phyloP scores from a whole-genome alignment of 352 stramenopile species.

The Pythium phragmitis region DNA sequence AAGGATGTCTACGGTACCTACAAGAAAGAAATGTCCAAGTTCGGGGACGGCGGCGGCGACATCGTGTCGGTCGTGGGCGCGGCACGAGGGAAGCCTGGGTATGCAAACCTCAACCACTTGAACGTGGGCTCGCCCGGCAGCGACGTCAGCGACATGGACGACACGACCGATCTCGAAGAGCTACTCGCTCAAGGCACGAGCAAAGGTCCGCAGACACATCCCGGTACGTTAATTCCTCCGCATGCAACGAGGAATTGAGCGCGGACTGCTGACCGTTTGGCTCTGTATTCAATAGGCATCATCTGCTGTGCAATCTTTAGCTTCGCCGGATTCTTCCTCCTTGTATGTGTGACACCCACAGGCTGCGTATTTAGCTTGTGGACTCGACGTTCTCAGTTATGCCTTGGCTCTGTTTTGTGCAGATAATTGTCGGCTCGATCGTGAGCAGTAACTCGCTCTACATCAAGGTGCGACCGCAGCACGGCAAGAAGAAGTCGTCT shows the following conservation, averaged over 20 bases:
- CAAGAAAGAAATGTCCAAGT: slow-evolving; percentile 83
- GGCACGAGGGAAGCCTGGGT: slow-evolving; percentile 68
- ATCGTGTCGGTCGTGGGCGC: slow-evolving; percentile 56
- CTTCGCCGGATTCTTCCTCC: slow-evolving; percentile 67
- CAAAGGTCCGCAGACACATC: slow-evolving; percentile 70
- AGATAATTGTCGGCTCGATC: slow-evolving; percentile 79
- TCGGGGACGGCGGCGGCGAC: slow-evolving; percentile 61
- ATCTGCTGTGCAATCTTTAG: slow-evolving; percentile 80
- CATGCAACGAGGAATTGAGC: background rate
- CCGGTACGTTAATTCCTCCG: slow-evolving; percentile 33
- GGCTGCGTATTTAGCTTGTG: background rate
- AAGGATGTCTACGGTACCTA: slow-evolving; percentile 78
- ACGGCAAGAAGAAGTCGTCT: slow-evolving; percentile 83
- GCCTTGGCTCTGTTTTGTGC: background rate
- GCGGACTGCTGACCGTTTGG: background rate
- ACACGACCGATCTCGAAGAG: slow-evolving; percentile 79
- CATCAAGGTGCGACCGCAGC: slow-evolving; percentile 76
- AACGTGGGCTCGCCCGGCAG: slow-evolving; percentile 74
- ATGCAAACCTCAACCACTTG: slow-evolving; percentile 82
- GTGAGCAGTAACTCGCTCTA: slow-evolving; percentile 87
- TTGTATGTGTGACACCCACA: slow-evolving; percentile 34
- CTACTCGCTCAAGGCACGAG: slow-evolving; percentile 70
- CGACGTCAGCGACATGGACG: slow-evolving; percentile 76
- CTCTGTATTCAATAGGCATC: slow-evolving; percentile 38
- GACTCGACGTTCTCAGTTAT: background rate